Percentiles rank a stretch among this genome's conserved stretches.
Conservation (phyloP, 2,329 filamentous ascomycete species). For the Diaporthe sp. region DNA sequence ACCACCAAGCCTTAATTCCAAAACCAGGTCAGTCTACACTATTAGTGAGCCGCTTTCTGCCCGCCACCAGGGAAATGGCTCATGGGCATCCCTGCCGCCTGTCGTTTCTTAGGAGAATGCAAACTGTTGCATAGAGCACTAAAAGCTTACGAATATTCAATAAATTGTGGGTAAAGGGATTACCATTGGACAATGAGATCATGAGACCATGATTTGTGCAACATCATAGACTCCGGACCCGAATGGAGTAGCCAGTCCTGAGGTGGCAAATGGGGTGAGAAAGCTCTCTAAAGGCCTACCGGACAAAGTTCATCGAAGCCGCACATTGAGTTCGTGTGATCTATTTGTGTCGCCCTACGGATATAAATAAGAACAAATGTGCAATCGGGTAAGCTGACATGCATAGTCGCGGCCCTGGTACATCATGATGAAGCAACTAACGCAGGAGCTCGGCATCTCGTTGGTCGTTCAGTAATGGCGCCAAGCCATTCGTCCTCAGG, state of each 20-base stretch:
- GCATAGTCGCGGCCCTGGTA: constrained; percentile 14
- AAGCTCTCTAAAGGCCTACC: neutral
- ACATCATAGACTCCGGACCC: neutral
- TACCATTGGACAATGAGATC: neutral
- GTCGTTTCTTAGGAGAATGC: neutral
- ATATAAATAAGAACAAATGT: constrained; percentile 19
- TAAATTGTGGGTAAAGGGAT: neutral
- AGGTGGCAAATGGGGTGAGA: neutral
- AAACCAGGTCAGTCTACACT: neutral
- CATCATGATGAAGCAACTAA: constrained; percentile 8
- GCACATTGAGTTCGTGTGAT: constrained; percentile 9
- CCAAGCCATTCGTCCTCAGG: constrained; percentile 3
- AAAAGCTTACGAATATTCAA: neutral
- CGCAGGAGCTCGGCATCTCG: neutral
- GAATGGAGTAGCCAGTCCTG: neutral
- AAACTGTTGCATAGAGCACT: neutral
- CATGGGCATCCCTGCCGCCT: neutral
- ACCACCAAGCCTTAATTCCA: neutral
- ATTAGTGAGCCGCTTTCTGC: neutral
- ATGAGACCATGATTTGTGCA: neutral
- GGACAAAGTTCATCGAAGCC: neutral
- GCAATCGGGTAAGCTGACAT: constrained; percentile 15
- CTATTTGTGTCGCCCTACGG: constrained; percentile 9
- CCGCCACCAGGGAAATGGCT: neutral
- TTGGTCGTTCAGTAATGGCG: neutral